These are phyloP conservation scores for Candolleomyces efflorescens DNA, from an alignment of 768 basidiomycete species.

Conservation along the genomic window DNA sequence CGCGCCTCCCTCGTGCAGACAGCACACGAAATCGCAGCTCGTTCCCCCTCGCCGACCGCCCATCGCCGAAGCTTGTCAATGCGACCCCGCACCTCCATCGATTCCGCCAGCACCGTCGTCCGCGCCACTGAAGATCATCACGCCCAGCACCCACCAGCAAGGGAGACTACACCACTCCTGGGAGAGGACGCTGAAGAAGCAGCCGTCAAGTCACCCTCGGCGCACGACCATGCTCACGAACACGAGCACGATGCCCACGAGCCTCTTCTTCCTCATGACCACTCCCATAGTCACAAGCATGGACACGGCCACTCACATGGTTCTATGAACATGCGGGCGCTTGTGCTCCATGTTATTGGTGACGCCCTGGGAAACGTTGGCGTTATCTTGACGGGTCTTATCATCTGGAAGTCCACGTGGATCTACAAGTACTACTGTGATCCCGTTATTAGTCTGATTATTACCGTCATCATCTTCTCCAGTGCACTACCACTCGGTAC, in stretches of 20 bases:
- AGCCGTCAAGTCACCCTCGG: neutral
- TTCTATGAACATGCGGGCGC: slow-evolving; percentile 98
- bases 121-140: neutral
- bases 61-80: slow-evolving; percentile 20
- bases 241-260: slow-evolving; percentile 15
- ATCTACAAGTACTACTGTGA: slow-evolving; percentile 88
- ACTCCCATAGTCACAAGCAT: slow-evolving; percentile 26
- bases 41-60: slow-evolving; percentile 40
- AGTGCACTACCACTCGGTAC: slow-evolving; percentile 87
- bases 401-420: slow-evolving; percentile 91
- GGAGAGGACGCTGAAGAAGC: slow-evolving; percentile 10
- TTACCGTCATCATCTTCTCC: slow-evolving; percentile 95
- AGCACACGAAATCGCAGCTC: slow-evolving; percentile 75
- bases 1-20: slow-evolving; percentile 74
- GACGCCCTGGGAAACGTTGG: slow-evolving; percentile 98
- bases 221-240: slow-evolving; percentile 7
- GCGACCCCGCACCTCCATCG: slow-evolving; percentile 2
- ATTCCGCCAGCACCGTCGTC: neutral
- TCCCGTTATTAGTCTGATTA: slow-evolving; percentile 88
- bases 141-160: slow-evolving; percentile 14
- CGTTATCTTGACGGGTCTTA: slow-evolving; percentile 90
- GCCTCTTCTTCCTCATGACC: slow-evolving; percentile 8
- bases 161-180: slow-evolving; percentile 44
- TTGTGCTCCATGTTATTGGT: slow-evolving; percentile 91
- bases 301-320: slow-evolving; percentile 43